Percentiles rank a stretch among this genome's conserved stretches.
Conservation (phyloP, 441 rosid genomes). For the Pelargonium fulgidum region DNA sequence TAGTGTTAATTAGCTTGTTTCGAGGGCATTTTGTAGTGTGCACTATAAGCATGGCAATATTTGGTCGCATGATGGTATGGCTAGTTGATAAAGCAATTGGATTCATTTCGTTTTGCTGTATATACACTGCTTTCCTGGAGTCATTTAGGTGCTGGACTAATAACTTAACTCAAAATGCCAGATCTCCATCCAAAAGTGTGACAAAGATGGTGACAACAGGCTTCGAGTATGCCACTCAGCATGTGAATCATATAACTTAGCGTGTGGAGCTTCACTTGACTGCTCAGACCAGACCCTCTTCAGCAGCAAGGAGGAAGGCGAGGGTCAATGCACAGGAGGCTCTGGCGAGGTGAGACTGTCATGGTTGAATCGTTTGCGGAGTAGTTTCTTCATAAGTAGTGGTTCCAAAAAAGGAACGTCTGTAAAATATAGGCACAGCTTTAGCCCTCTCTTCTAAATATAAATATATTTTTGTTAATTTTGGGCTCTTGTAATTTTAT, state of each 20-base stretch:
- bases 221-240: conserved; percentile 95
- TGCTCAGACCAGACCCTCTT: conserved; percentile 94
- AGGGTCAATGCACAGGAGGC: conserved; percentile 90
- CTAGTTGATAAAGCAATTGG: too few species aligned
- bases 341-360: conserved; percentile 47
- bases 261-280: conserved; percentile 94
- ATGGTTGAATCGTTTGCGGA: conserved; percentile 45
- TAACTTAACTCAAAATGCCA: conserved; percentile 22
- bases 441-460: conserved; percentile 15
- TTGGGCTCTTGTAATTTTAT: conserved; percentile 25
- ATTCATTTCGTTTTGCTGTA: too few species aligned
- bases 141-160: not conserved
- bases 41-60: too few species aligned
- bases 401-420: conserved; percentile 30
- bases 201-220: conserved; percentile 86
- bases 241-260: conserved; percentile 78
- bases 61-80: too few species aligned
- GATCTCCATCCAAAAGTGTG: conserved; percentile 97
- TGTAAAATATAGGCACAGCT: conserved; percentile 56
- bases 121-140: not conserved
- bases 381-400: conserved; percentile 40
- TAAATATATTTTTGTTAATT: not conserved
- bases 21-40: too few species aligned
- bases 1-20: too few species aligned
- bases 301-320: conserved; percentile 66